Base-by-base conservation (phyloP, 108 stramenopile genomes). In the Fistulifera pelliculosa region DNA sequence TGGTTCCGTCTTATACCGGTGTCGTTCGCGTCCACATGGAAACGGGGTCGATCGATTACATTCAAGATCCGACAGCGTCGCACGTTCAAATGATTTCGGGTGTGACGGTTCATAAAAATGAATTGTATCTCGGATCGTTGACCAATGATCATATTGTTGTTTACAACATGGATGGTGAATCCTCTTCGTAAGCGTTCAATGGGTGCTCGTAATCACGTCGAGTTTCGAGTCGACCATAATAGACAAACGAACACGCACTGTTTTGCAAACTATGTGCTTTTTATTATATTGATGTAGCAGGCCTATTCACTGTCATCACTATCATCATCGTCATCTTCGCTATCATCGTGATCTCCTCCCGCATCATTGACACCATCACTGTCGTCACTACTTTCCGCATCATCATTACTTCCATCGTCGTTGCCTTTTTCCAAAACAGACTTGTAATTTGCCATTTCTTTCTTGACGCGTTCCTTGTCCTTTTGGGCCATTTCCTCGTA, bases 391-490 rank as follows among this genome's bases (percentile, higher is more conserved):
- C 26, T 51, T 2, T 51, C 50, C 11, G 3, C 50, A 27, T 51
- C 50, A 12, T 27, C 22, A 3, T 24, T 19, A 22, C 21, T 27
- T 6, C 21, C 50, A 27, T 27, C 19, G 17, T 51, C 25, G 5
- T 12, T 22, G 17, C 50, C 50, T 5, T 45, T 45, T 35, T 35
- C 31, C 31, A 35, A 35, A 8, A 35, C 31, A 4, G 44, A 45
- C 44, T 45, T 17, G 21, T 19, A 45, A 4, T 4, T 5, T 21
- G 42, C 41, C 70, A 83, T 77, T 51, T 81, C 71, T 24, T 71
- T 53, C 45, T 75, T 59, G 69, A 83, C 88, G 0, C 80, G 72
- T 49, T 66, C 60, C 62, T 81, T 82, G 25, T 87, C 91, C 39
- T 70, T 74, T 14, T 64, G 57, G 10, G 83, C 85, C 57, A 67